phyloP scores from a whole-genome alignment of 257 asterid species.

The Cruciata laevipes region DNA sequence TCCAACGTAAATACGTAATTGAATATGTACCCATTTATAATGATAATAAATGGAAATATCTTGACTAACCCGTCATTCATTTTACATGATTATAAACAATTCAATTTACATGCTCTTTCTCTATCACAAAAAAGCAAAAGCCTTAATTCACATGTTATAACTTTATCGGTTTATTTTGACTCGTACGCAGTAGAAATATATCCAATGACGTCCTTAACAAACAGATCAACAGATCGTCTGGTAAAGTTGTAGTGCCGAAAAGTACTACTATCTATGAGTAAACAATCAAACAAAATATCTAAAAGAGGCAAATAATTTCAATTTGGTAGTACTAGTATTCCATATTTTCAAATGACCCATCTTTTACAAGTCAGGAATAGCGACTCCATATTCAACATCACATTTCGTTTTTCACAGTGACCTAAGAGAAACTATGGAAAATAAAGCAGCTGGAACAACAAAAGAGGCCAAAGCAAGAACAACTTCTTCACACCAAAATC shows the following conservation, averaged over 20 bases:
- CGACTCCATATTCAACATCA: not conserved
- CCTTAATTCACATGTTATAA: not conserved
- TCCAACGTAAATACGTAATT: not conserved
- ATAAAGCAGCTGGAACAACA: too few species aligned
- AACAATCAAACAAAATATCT: not conserved
- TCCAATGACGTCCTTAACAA: too few species aligned
- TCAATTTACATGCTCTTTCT: too few species aligned
- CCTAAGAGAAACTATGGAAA: not conserved
- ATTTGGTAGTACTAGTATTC: too few species aligned
- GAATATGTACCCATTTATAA: not conserved
- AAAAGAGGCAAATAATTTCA: not conserved
- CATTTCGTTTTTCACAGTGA: not conserved
- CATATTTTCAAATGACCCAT: too few species aligned
- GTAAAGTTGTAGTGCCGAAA: too few species aligned
- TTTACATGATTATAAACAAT: too few species aligned
- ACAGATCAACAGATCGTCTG: not conserved
- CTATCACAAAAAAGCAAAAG: too few species aligned
- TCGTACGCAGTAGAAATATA: not conserved
- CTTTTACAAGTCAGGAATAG: not conserved
- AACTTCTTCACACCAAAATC: not conserved
- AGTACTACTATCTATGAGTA: not conserved
- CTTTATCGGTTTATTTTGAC: too few species aligned
- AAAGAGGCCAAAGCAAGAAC: slow-evolving; percentile 6
- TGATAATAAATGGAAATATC: too few species aligned
- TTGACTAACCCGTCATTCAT: too few species aligned